Evolutionary conservation across 345 rosid species (phyloP), one percentile per base, ranked within the genome.

Genomic region (Dovyalis caffra): DNA sequence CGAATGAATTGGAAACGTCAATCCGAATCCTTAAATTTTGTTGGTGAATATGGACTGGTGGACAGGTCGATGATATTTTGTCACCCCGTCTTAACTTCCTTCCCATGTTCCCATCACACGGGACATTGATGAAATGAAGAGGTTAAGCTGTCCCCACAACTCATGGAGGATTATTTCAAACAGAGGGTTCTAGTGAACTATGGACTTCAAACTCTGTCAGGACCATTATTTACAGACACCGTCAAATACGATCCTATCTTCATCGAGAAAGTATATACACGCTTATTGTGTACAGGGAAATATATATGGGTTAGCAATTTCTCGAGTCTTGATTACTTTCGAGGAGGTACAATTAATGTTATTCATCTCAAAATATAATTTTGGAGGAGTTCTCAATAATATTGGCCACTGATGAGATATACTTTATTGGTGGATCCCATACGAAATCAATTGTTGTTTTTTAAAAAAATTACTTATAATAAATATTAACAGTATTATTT

Each of bases 21-120:
- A 23, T 23, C 61, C 60, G n/a, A n/a, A 56, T 56, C 60, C 60
- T 56, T 56, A 56, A 53, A 23, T n/a, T 8, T 9, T n/a, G 60
- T 23, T 56, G 40, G 68, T 31, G 68, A 20, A 9, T 1, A 20
- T 34, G 68, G 68, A 64, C 20, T 16, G 3, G 67, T 5, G 16
- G 67, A 31, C 60, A 56, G 60, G 60, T 8, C n/a, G 60, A 56
- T 56, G 60, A 53, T 9, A 53, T 21, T 8, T 64, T 5, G 43
- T 1, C 68, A 33, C 51, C 11, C 31, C 60, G 26, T 28, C 72
- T 28, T 9, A 29, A 45, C 60, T 45, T n/a, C 66, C 11, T 25
- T 12, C 40, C 23, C 49, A 60, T 71, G 74, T 71, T 71, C 67
- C 74, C 74, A 38, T 38, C 74, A 25, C 25, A 38, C 67, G 45